These are phyloP conservation scores for Populus hybrid DNA, from an alignment of 441 rosid species.

Conservation along the genomic window DNA sequence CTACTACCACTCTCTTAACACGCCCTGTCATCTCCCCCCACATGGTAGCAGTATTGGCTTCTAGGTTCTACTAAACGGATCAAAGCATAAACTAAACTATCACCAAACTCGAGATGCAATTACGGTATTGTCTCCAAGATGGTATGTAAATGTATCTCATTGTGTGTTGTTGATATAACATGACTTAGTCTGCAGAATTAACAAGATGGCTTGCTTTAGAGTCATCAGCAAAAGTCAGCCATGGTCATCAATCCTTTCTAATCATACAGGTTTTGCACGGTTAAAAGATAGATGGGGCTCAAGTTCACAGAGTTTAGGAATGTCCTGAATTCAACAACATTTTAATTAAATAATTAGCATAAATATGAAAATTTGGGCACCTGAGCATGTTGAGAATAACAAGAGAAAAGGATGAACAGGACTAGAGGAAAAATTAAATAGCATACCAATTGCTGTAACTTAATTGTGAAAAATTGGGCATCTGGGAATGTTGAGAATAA, in stretches of 20 bases:
- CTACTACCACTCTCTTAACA: neutral
- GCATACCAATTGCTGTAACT: too few relatives aligned
- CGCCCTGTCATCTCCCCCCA: neutral
- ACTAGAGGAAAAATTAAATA: too few relatives aligned
- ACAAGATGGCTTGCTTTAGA: neutral
- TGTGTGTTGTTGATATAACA: neutral
- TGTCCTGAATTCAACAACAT: neutral
- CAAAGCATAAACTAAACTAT: neutral
- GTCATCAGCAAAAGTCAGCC: neutral
- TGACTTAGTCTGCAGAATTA: neutral
- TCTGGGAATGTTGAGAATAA: too few relatives aligned
- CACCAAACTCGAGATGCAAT: conserved; percentile 1
- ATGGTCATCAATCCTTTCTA: neutral
- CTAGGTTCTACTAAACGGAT: neutral
- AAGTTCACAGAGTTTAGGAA: neutral
- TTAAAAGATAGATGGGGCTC: neutral
- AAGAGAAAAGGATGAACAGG: too few relatives aligned
- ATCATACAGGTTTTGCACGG: neutral
- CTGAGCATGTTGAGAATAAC: neutral
- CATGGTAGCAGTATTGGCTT: neutral
- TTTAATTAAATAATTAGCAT: neutral
- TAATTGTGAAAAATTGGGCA: too few relatives aligned
- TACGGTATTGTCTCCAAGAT: neutral
- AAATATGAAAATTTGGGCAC: neutral
- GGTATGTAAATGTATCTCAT: neutral